Evolutionary conservation across 306 rosid genomes (phyloP), one percentile per base, ranked within the genome.

Genomic region (Luffa acutangula): DNA sequence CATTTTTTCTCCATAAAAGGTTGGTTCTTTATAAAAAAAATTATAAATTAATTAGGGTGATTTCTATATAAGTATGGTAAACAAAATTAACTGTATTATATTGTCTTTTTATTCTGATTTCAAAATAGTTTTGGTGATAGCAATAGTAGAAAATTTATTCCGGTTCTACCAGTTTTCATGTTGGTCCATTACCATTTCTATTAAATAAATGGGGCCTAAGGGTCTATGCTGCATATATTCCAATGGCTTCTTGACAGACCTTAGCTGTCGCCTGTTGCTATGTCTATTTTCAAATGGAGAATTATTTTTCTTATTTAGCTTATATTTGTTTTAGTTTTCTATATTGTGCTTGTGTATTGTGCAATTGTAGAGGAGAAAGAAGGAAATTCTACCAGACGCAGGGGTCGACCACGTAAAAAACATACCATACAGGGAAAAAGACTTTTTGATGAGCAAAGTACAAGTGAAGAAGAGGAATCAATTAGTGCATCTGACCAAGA

Each of bases 331-430:
- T 36, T 76, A 14, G 33, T 76, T 76, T 54, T 37, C 25, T 18
- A 15, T 31, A 33, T 76, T 76, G 14, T 74, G 59, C 59, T 46
- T 74, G 59, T 74, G 9, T 58, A 43, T 49, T 79, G 84, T 59
- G 80, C 74, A 52, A 54, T 79, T 77, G 89, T 91, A 92, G 98
- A 95, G 82, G 98, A 92, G 79, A 90, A 90, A 84, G 98, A 91
- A 63, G 91, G 92, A 73, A 77, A 80, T 65, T 9, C 93, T 64
- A 88, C 78, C 14, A 89, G 86, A 85, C 95, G 93, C 62, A 89
- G 97, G 87, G 98, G 98, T 72, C 97, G 98, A 63, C 98, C 98
- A 48, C 97, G 89, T 8, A 95, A 95, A 83, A 81, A 70, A 84
- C 91, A 84, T 77, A 84, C 81, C 75, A 79, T 94, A 51, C 73